These are phyloP conservation scores for Scytalidium lignicola DNA, from an alignment of 2,329 filamentous ascomycete genomes.

Conservation along the genomic window DNA sequence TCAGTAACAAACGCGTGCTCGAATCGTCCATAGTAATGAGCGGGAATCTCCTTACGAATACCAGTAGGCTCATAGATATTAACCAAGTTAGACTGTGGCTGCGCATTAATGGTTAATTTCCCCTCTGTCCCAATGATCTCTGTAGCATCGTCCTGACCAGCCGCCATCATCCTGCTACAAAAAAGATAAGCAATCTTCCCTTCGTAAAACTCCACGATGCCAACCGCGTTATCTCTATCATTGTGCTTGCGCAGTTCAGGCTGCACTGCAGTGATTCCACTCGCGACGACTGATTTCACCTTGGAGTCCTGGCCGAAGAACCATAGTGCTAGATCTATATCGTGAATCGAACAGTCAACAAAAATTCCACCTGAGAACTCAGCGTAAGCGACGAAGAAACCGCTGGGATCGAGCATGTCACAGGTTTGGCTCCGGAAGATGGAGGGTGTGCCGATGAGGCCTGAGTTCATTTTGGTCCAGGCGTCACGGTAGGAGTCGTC, in stretches of 20 bases:
- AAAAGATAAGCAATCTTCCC: constrained; percentile 62
- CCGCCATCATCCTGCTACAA: constrained; percentile 60
- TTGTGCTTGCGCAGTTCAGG: constrained; percentile 51
- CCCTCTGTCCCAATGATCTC: constrained; percentile 64
- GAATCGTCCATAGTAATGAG: constrained; percentile 59
- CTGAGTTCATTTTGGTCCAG: constrained; percentile 43
- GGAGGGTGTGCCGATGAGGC: constrained; percentile 53
- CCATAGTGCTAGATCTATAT: constrained; percentile 62
- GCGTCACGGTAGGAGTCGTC: constrained; percentile 61
- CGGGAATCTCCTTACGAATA: constrained; percentile 54
- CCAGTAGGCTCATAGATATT: constrained; percentile 48
- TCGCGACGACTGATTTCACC: constrained; percentile 50
- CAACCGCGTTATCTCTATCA: constrained; percentile 59
- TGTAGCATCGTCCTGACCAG: constrained; percentile 61
- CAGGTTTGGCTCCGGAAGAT: constrained; percentile 62
- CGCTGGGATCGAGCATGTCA: constrained; percentile 59
- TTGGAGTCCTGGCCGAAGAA: constrained; percentile 51
- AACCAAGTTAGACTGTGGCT: constrained; percentile 50
- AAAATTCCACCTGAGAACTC: constrained; percentile 64
- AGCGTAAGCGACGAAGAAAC: constrained; percentile 65
- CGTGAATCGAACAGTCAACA: constrained; percentile 66
- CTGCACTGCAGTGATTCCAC: constrained; percentile 55
- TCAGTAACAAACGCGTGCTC: constrained; percentile 59
- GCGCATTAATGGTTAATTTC: constrained; percentile 56
- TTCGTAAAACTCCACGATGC: constrained; percentile 60